A percentile compares a stretch with the other conserved stretches of the same genome.
phyloP scores from a whole-genome alignment of 306 rosid genomes.

The Herpetospermum pedunculosum region DNA sequence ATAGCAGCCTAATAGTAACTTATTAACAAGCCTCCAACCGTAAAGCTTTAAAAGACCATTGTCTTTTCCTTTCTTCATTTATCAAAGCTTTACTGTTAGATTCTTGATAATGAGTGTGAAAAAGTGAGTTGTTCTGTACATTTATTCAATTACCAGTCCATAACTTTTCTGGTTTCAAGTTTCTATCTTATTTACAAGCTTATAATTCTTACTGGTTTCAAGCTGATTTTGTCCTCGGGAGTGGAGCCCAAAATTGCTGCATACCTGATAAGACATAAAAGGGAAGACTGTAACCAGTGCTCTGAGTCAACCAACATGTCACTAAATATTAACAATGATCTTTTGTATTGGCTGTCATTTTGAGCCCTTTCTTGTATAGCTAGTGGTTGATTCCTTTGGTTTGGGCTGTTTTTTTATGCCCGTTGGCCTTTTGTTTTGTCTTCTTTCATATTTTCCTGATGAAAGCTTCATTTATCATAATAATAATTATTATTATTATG shows the following conservation, averaged over 20 bases:
- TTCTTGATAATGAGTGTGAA: background rate
- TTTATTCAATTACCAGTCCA: background rate
- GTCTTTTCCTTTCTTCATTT: background rate
- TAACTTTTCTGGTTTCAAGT: background rate
- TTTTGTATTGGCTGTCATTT: no score
- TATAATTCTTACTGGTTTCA: constrained; percentile 49
- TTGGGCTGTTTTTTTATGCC: no score
- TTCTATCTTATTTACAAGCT: background rate
- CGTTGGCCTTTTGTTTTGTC: no score
- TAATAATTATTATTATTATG: no score
- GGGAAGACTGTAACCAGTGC: constrained; percentile 6
- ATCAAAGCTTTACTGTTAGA: background rate
- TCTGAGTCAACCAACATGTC: background rate
- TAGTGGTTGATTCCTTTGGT: no score
- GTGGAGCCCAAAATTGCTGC: constrained; percentile 92
- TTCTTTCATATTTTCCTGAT: no score
- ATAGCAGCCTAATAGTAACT: no score
- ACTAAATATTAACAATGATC: background rate
- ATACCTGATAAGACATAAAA: constrained; percentile 41
- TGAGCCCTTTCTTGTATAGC: no score
- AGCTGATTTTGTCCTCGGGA: constrained; percentile 42
- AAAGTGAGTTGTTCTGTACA: background rate
- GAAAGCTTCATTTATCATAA: no score
- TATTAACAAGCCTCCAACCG: no score
- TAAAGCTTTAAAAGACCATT: no score